Percentiles rank a stretch among this genome's conserved stretches.
Conservation (phyloP, 139 green algal genomes). For the Gonium pectorale region DNA sequence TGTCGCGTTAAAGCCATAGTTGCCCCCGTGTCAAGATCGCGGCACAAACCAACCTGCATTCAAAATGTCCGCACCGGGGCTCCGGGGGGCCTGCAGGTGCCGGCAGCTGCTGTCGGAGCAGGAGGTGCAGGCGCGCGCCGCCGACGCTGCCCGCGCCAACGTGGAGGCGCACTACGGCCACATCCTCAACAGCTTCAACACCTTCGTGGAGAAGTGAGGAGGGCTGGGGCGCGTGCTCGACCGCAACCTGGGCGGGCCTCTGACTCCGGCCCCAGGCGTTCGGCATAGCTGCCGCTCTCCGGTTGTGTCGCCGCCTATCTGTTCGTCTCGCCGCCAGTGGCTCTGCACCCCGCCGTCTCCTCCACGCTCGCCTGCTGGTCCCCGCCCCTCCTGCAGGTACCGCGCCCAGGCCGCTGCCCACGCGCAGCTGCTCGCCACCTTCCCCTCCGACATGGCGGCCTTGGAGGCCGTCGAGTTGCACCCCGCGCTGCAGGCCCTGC, state of each 20-base stretch:
- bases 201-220: constrained; percentile 37
- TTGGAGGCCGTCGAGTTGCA: constrained; percentile 74
- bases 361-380: not conserved
- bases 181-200: constrained; percentile 62
- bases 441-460: constrained; percentile 79
- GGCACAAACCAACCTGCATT: too few species aligned
- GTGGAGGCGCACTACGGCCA: constrained; percentile 92
- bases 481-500: constrained; percentile 58
- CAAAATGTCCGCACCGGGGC: too few species aligned
- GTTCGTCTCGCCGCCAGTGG: too few species aligned
- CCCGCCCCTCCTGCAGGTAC: constrained; percentile 64
- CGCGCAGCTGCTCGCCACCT: constrained; percentile 73
- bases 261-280: too few species aligned
- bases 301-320: too few species aligned
- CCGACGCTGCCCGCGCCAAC: constrained; percentile 83
- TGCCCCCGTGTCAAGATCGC: too few species aligned
- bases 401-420: constrained; percentile 65
- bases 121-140: constrained; percentile 80
- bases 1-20: too few species aligned
- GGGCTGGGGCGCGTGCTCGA: too few species aligned
- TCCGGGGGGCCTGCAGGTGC: constrained; percentile 75
- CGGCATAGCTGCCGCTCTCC: too few species aligned
- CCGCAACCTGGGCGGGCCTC: too few species aligned
- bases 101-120: constrained; percentile 80
- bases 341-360: too few species aligned